Evolutionary conservation across 768 basidiomycete species (phyloP).

Genomic region (Tricholoma hemisulphureum): DNA sequence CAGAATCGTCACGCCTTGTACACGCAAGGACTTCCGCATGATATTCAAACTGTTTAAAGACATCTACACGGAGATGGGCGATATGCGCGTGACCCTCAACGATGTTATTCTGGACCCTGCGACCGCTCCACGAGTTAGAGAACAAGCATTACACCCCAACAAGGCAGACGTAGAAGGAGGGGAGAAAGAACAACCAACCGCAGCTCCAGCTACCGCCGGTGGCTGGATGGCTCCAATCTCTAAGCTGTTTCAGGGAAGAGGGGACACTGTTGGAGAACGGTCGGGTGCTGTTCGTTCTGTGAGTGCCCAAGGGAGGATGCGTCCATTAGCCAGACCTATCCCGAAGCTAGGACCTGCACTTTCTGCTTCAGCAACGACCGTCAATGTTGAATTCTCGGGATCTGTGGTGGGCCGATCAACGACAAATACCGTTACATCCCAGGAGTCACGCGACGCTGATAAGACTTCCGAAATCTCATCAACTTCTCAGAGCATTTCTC

Average conservation of each 20-base stretch:
- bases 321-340: conserved; percentile 45
- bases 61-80: conserved; percentile 76
- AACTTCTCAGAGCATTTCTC: conserved; percentile 7
- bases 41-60: conserved; percentile 87
- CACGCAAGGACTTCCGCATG: conserved; percentile 76
- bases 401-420: conserved; percentile 45
- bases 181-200: conserved; percentile 32
- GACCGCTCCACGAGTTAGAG: conserved; percentile 68
- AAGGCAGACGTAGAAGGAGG: conserved; percentile 44
- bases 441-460: conserved; percentile 9
- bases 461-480: conserved; percentile 2
- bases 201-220: conserved; percentile 30
- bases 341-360: conserved; percentile 85
- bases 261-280: conserved; percentile 17
- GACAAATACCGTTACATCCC: conserved; percentile 36
- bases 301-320: conserved; percentile 21
- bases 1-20: conserved; percentile 56
- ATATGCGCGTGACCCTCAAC: conserved; percentile 80
- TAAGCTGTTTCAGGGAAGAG: conserved; percentile 59
- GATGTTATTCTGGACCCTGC: conserved; percentile 87
- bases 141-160: conserved; percentile 61
- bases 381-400: conserved; percentile 94
- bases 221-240: conserved; percentile 88
- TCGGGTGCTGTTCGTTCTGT: conserved; percentile 21
- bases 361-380: conserved; percentile 85